Percentiles rank a stretch among this genome's conserved stretches.
These are phyloP conservation scores for Suhomyces terraborum DNA, from an alignment of 1,139 yeast genomes.

Conservation along the genomic window DNA sequence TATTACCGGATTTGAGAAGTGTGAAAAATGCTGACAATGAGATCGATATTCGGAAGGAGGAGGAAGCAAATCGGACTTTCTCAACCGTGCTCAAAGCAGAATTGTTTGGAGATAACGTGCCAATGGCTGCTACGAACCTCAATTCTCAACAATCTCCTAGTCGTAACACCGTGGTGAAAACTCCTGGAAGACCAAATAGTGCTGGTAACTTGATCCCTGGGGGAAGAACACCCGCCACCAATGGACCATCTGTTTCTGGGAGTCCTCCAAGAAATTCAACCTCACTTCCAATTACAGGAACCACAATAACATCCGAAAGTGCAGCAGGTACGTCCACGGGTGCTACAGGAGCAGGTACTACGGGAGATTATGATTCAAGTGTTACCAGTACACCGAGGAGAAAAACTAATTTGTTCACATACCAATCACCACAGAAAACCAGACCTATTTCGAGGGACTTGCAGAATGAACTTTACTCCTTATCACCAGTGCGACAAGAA, in stretches of 20 bases:
- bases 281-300: slow-evolving; percentile 4
- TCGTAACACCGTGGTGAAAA: slow-evolving; percentile 12
- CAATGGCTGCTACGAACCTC: slow-evolving; percentile 50
- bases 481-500: slow-evolving; percentile 88
- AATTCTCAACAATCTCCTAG: slow-evolving; percentile 16
- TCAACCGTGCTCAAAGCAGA: slow-evolving; percentile 86
- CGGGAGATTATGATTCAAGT: slow-evolving; percentile 21
- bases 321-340: slow-evolving; percentile 6
- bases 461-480: slow-evolving; percentile 73
- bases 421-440: slow-evolving; percentile 65
- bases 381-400: slow-evolving; percentile 55
- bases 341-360: slow-evolving; percentile 3
- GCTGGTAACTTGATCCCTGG: slow-evolving; percentile 21
- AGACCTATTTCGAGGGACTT: slow-evolving; percentile 63
- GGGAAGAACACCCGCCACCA: slow-evolving; percentile 9
- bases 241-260: slow-evolving; percentile 7
- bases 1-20: slow-evolving; percentile 39
- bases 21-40: slow-evolving; percentile 52
- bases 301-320: slow-evolving; percentile 4
- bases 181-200: slow-evolving; percentile 25
- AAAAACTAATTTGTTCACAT: slow-evolving; percentile 64
- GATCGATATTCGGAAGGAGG: slow-evolving; percentile 65
- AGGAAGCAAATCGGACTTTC: slow-evolving; percentile 86
- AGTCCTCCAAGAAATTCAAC: slow-evolving; percentile 14
- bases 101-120: slow-evolving; percentile 83